A percentile compares a stretch with the other conserved stretches of the same genome.
These are phyloP conservation scores for Podaxis rugospora DNA, from an alignment of 768 basidiomycete species.

Conservation along the genomic window DNA sequence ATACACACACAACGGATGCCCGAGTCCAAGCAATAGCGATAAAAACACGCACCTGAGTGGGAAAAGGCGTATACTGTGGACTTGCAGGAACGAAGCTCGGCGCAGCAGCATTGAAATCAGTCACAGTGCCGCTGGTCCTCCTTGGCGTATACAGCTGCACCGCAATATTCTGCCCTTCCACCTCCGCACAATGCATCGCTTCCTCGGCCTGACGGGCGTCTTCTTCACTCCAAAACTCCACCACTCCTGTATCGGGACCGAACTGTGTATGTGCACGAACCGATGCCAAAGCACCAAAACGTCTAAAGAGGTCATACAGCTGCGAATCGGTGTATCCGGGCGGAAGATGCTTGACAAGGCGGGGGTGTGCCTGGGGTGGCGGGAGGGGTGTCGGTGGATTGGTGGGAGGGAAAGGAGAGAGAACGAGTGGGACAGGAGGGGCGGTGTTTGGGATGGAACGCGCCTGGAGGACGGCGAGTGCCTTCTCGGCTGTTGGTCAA, in stretches of 20 bases:
- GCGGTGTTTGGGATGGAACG: slow-evolving; percentile 61
- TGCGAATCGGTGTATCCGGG: slow-evolving; percentile 59
- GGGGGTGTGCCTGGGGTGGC: slow-evolving; percentile 70
- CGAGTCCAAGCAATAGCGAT: slow-evolving; percentile 1
- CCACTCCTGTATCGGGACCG: slow-evolving; percentile 70
- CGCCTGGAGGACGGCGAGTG: slow-evolving; percentile 77
- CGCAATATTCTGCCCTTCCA: slow-evolving; percentile 81
- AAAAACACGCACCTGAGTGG: slow-evolving; percentile 44
- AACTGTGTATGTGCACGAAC: slow-evolving; percentile 70
- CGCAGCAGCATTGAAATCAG: slow-evolving; percentile 71
- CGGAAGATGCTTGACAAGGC: slow-evolving; percentile 84
- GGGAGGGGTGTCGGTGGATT: slow-evolving; percentile 71
- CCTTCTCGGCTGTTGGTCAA: slow-evolving; percentile 69
- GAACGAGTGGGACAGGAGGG: slow-evolving; percentile 56
- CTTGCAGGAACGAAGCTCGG: slow-evolving; percentile 74
- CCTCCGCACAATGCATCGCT: slow-evolving; percentile 77
- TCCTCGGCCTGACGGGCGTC: slow-evolving; percentile 78
- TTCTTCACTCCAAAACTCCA: slow-evolving; percentile 87
- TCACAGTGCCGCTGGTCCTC: slow-evolving; percentile 46
- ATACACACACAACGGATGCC: slow-evolving; percentile 17
- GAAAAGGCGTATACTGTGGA: slow-evolving; percentile 54
- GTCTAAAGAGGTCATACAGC: slow-evolving; percentile 82
- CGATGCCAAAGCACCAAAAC: slow-evolving; percentile 80
- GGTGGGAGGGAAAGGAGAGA: slow-evolving; percentile 84
- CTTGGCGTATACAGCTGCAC: slow-evolving; percentile 74